phyloP scores from a whole-genome alignment of 495 filamentous ascomycete species.

The Bryoglossum gracile region DNA sequence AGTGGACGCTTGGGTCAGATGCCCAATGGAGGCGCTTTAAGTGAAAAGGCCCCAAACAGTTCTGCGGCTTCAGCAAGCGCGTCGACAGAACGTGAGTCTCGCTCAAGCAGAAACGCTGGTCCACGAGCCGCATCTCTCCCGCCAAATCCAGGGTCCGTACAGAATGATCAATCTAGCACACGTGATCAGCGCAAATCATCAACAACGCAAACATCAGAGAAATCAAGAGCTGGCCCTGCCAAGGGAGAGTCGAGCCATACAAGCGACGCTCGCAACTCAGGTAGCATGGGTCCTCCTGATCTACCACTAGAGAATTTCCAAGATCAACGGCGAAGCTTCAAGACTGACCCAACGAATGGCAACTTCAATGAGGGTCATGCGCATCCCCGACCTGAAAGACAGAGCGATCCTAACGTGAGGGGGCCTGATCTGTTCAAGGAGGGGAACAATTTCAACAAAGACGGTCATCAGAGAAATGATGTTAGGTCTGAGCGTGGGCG shows the following conservation, averaged over 20 bases:
- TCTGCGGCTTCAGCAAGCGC: slow-evolving; percentile 1
- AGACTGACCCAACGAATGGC: slow-evolving; percentile 12
- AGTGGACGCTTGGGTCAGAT: slow-evolving; percentile 47
- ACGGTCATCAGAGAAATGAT: slow-evolving; percentile 36
- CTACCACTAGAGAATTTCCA: too few relatives aligned
- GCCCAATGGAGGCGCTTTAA: slow-evolving; percentile 32
- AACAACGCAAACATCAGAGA: slow-evolving; percentile 31
- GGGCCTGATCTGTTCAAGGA: slow-evolving; percentile 17
- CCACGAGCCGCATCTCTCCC: slow-evolving; percentile 21
- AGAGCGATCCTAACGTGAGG: slow-evolving; percentile 22
- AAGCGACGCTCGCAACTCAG: slow-evolving; percentile 6
- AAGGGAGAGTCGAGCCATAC: slow-evolving; percentile 4
- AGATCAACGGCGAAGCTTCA: slow-evolving; percentile 4
- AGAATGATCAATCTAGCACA: slow-evolving; percentile 33
- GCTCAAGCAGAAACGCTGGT: slow-evolving; percentile 19
- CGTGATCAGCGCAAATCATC: slow-evolving; percentile 39
- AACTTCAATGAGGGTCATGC: slow-evolving; percentile 10
- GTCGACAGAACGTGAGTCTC: slow-evolving; percentile 7
- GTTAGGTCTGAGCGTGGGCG: slow-evolving; percentile 46
- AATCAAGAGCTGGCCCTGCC: slow-evolving; percentile 22
- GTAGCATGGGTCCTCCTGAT: too few relatives aligned
- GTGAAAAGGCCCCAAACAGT: slow-evolving; percentile 33
- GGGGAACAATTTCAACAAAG: slow-evolving; percentile 11
- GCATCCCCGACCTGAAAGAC: slow-evolving; percentile 18
- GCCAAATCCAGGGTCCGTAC: slow-evolving; percentile 37